A percentile compares a stretch with the other conserved stretches of the same genome.
These are phyloP conservation scores for Glycine soja DNA, from an alignment of 306 rosid genomes.

Conservation along the genomic window DNA sequence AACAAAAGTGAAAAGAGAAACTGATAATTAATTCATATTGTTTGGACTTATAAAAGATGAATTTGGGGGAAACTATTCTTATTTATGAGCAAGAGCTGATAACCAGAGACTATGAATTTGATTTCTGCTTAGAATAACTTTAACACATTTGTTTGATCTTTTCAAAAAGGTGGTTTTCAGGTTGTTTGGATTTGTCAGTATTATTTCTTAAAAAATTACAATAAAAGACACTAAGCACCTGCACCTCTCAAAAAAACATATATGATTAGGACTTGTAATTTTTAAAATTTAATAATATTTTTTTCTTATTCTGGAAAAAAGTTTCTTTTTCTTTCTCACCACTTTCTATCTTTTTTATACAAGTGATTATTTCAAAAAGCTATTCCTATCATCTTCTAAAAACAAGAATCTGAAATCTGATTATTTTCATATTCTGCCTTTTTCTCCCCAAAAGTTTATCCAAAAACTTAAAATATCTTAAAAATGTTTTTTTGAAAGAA, in stretches of 20 bases:
- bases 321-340: background rate
- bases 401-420: background rate
- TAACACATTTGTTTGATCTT: background rate
- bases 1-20: constrained; percentile 26
- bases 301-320: background rate
- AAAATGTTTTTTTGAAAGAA: background rate
- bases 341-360: background rate
- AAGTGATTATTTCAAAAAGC: background rate
- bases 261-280: background rate
- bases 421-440: background rate
- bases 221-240: background rate
- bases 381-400: background rate
- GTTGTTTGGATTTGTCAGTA: background rate
- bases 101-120: constrained; percentile 1
- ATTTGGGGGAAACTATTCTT: constrained; percentile 17
- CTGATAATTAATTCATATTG: constrained; percentile 12
- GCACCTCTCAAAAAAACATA: background rate
- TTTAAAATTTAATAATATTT: background rate
- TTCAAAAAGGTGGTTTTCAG: background rate
- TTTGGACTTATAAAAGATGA: constrained; percentile 8
- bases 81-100: background rate
- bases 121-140: constrained; percentile 31
- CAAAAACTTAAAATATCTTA: background rate
- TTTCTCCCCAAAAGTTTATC: background rate
- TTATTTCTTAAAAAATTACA: background rate